Percentiles rank a stretch among this genome's conserved stretches.
Evolutionary conservation across 345 rosid species (phyloP).

Genomic region (Acer yangbiense): DNA sequence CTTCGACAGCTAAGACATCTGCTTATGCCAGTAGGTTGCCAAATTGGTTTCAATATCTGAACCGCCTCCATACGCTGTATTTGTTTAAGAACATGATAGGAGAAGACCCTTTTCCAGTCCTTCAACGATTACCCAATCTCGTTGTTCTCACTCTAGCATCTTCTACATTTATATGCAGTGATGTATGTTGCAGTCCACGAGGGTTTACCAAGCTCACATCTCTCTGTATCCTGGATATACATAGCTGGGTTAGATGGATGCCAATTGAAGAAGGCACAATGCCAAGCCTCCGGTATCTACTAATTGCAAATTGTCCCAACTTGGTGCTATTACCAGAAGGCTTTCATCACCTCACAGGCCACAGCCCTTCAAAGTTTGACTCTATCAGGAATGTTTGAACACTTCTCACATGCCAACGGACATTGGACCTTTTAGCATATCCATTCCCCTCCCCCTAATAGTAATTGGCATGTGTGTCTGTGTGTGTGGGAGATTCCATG

Average conservation of each 20-base stretch:
- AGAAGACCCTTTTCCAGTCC: conserved; percentile 1
- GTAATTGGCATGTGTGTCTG: background rate
- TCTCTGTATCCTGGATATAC: background rate
- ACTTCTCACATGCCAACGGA: conserved; percentile 1
- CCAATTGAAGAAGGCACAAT: background rate
- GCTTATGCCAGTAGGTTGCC: background rate
- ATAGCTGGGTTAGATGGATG: background rate
- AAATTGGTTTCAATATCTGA: background rate
- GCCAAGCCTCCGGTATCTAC: background rate
- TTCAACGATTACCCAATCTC: background rate
- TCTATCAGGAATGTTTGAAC: conserved; percentile 1
- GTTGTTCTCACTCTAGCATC: background rate
- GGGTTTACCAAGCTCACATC: background rate
- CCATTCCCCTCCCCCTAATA: background rate
- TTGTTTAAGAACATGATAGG: background rate
- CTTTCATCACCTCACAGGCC: background rate
- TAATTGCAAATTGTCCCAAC: conserved; percentile 2
- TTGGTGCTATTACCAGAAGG: background rate
- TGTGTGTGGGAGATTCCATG: background rate
- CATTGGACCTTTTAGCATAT: background rate
- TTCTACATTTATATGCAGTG: background rate
- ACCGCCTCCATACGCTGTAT: background rate
- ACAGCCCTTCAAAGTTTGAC: background rate
- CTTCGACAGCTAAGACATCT: conserved; percentile 6
- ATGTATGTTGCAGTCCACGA: background rate